Conservation (phyloP, 2,329 filamentous ascomycete species). For the Claviceps sp. region DNA sequence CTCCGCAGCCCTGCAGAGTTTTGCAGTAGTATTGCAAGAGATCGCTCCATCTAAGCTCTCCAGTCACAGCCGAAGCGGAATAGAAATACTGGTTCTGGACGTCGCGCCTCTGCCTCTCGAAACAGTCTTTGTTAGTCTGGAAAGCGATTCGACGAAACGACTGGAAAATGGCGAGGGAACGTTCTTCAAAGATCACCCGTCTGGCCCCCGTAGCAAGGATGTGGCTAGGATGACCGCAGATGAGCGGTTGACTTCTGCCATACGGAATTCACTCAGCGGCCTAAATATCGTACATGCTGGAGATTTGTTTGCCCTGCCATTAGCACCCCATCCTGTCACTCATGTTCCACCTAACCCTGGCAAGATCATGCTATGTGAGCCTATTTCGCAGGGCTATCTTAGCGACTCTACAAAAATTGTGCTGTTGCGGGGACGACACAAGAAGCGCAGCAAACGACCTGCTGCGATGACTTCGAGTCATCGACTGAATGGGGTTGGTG, state of each 20-base stretch:
- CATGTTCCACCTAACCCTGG: slow-evolving; percentile 74
- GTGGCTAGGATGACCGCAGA: slow-evolving; percentile 29
- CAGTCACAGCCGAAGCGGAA: slow-evolving; percentile 57
- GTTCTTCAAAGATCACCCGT: slow-evolving; percentile 55
- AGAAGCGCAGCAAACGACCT: slow-evolving; percentile 35
- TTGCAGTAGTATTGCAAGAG: slow-evolving; percentile 59
- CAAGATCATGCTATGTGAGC: slow-evolving; percentile 85
- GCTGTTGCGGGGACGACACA: slow-evolving; percentile 50
- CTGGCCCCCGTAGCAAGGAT: slow-evolving; percentile 23
- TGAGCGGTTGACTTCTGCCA: slow-evolving; percentile 47
- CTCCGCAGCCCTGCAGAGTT: slow-evolving; percentile 63
- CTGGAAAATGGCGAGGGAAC: slow-evolving; percentile 72
- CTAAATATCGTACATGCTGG: slow-evolving; percentile 71
- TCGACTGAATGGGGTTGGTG: slow-evolving; percentile 41
- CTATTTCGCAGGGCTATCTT: slow-evolving; percentile 76
- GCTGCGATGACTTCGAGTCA: slow-evolving; percentile 28
- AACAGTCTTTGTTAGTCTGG: slow-evolving; percentile 74
- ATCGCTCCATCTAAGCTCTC: slow-evolving; percentile 63
- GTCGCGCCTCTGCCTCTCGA: slow-evolving; percentile 70
- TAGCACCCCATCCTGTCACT: slow-evolving; percentile 75
- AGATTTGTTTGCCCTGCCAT: slow-evolving; percentile 63
- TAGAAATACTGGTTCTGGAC: slow-evolving; percentile 75
- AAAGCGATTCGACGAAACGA: slow-evolving; percentile 65
- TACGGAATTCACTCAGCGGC: slow-evolving; percentile 61
- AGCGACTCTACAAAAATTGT: slow-evolving; percentile 71